Percentiles rank a stretch among this genome's conserved stretches.
Conservation (phyloP, 371 early-diverging fungal genomes). For the Mortierella sp. region DNA sequence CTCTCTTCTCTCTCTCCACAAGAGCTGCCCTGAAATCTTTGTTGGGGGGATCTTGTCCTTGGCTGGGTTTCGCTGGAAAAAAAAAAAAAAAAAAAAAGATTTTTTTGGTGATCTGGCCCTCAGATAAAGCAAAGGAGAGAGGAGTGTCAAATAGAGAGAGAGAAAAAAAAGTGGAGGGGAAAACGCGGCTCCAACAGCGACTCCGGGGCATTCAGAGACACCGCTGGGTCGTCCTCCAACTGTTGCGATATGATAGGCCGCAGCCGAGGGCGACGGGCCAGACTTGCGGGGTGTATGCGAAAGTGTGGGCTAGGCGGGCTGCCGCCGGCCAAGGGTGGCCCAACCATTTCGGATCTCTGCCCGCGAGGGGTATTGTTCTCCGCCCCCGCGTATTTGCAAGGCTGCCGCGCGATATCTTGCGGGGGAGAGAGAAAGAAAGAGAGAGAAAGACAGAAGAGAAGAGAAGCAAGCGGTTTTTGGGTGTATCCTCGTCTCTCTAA, state of each 20-base stretch:
- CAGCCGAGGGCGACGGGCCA: no score
- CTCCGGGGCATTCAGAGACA: constrained; percentile 1
- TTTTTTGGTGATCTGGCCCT: constrained; percentile 1
- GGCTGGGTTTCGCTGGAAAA: constrained; percentile 32
- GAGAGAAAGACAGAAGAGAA: no score
- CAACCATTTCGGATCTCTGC: no score
- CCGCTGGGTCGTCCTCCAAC: neutral
- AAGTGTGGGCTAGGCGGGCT: no score
- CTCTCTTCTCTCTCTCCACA: neutral
- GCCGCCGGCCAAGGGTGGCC: no score
- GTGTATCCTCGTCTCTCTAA: no score
- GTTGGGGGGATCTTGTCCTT: constrained; percentile 25
- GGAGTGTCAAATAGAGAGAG: neutral
- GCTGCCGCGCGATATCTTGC: no score
- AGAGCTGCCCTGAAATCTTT: constrained; percentile 14
- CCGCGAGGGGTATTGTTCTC: no score
- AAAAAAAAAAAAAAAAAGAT: constrained; percentile 6
- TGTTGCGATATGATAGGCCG: neutral
- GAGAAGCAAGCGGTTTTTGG: no score
- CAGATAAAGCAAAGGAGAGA: neutral
- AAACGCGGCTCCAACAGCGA: neutral
- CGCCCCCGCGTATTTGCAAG: no score
- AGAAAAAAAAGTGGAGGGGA: neutral
- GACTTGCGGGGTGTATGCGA: no score
- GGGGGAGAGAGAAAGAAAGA: no score